phyloP scores from a whole-genome alignment of 805 yeast genomes.

The Novakomyces olei region DNA sequence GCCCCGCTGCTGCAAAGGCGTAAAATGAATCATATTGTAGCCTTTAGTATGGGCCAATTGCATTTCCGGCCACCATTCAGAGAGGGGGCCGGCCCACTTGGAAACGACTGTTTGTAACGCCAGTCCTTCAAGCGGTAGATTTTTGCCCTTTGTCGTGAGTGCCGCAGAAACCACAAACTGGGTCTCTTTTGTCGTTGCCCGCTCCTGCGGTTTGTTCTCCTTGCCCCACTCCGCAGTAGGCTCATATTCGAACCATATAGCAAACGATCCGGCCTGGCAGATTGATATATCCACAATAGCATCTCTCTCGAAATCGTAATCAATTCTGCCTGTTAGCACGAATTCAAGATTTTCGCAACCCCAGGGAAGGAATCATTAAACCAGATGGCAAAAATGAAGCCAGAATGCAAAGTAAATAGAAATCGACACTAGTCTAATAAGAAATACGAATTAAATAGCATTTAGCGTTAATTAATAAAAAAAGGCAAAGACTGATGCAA shows the following conservation, averaged over 20 bases:
- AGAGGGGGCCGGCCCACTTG: slow-evolving; percentile 64
- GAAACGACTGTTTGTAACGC: slow-evolving; percentile 70
- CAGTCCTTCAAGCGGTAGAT: slow-evolving; percentile 52
- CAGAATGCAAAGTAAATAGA: neutral
- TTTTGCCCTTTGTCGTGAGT: slow-evolving; percentile 31
- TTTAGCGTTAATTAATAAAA: neutral
- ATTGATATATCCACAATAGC: slow-evolving; percentile 37
- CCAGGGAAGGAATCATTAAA: no score
- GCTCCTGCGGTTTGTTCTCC: slow-evolving; percentile 13
- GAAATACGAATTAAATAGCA: neutral
- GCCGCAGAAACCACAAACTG: slow-evolving; percentile 62
- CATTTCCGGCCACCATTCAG: slow-evolving; percentile 48
- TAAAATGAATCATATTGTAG: slow-evolving; percentile 88
- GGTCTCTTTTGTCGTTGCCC: slow-evolving; percentile 32
- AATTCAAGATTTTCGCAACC: no score
- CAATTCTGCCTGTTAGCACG: no score
- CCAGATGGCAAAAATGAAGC: no score
- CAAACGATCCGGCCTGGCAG: slow-evolving; percentile 54
- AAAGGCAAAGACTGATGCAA: neutral
- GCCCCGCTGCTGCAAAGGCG: slow-evolving; percentile 81
- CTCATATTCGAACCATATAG: slow-evolving; percentile 45
- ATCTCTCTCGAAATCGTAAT: slow-evolving; percentile 42
- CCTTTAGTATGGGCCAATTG: slow-evolving; percentile 44
- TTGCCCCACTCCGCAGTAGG: slow-evolving; percentile 11
- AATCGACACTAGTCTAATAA: neutral